phyloP scores from a whole-genome alignment of 2,329 filamentous ascomycete species.

The Monosporascus sp. region DNA sequence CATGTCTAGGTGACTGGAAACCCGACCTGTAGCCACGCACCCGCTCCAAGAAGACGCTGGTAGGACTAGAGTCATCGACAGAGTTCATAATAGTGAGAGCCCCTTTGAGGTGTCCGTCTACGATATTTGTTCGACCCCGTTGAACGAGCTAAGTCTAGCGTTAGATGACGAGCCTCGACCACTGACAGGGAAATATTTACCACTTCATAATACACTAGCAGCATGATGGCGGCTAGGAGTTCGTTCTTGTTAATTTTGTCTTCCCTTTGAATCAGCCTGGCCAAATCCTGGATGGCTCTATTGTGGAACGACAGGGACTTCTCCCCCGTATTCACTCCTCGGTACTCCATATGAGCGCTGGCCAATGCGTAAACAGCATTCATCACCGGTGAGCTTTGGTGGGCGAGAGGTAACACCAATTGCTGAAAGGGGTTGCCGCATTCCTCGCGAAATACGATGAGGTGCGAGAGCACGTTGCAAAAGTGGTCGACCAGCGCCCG shows the following conservation, averaged over 20 bases:
- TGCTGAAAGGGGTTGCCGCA: slow-evolving; percentile 58
- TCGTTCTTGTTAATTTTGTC: slow-evolving; percentile 48
- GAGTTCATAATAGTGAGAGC: slow-evolving; percentile 56
- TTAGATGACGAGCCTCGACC: slow-evolving; percentile 1
- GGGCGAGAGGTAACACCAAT: slow-evolving; percentile 54
- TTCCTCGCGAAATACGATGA: slow-evolving; percentile 61
- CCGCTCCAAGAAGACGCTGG: slow-evolving; percentile 52
- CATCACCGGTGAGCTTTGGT: slow-evolving; percentile 55
- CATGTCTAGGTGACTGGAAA: background rate
- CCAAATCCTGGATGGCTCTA: slow-evolving; percentile 52
- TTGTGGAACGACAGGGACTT: slow-evolving; percentile 56
- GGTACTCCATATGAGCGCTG: slow-evolving; percentile 74
- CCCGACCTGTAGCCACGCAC: slow-evolving; percentile 28
- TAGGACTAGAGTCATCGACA: slow-evolving; percentile 40
- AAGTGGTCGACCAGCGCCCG: slow-evolving; percentile 57
- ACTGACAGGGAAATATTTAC: slow-evolving; percentile 33
- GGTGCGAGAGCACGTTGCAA: slow-evolving; percentile 56
- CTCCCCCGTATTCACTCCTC: slow-evolving; percentile 46
- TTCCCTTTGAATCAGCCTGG: slow-evolving; percentile 50
- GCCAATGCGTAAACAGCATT: slow-evolving; percentile 82
- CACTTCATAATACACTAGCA: slow-evolving; percentile 59
- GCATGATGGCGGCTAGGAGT: slow-evolving; percentile 54
- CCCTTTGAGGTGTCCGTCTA: slow-evolving; percentile 56
- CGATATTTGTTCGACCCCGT: slow-evolving; percentile 52
- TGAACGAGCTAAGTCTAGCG: slow-evolving; percentile 47